Evolutionary conservation across 208 protist species (phyloP).

Genomic region (Leishmania martiniquensis): DNA sequence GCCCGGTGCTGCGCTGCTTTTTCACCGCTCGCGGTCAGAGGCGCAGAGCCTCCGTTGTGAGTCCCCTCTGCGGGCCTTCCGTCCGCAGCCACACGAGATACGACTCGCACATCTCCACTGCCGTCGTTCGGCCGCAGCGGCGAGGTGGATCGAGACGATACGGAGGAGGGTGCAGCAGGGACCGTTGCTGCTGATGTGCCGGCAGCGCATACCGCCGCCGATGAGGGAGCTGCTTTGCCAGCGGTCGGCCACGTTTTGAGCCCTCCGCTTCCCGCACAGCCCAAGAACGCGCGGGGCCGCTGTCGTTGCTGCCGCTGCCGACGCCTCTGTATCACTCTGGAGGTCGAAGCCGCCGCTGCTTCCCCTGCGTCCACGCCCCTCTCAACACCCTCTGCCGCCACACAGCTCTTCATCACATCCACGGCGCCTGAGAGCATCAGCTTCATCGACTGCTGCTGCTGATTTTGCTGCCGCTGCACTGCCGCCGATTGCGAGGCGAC

Average conservation of each 20-base stretch:
- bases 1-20: not conserved
- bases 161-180: not conserved
- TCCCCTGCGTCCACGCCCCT: not conserved
- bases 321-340: not conserved
- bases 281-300: not conserved
- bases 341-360: not conserved
- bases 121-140: not conserved
- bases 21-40: not conserved
- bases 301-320: not conserved
- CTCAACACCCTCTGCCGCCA: not conserved
- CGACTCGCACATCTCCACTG: not conserved
- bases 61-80: no score
- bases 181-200: not conserved
- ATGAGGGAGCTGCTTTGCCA: not conserved
- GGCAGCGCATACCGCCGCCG: not conserved
- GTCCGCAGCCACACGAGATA: no score
- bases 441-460: slow-evolving; percentile 30
- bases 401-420: slow-evolving; percentile 36
- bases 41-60: not conserved
- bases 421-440: slow-evolving; percentile 40
- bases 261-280: not conserved
- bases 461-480: slow-evolving; percentile 26
- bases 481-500: slow-evolving; percentile 33
- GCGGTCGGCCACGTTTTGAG: not conserved
- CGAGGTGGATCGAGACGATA: not conserved